Conservation (phyloP, 2,329 filamentous ascomycete genomes). For the Falciphora oryzae region DNA sequence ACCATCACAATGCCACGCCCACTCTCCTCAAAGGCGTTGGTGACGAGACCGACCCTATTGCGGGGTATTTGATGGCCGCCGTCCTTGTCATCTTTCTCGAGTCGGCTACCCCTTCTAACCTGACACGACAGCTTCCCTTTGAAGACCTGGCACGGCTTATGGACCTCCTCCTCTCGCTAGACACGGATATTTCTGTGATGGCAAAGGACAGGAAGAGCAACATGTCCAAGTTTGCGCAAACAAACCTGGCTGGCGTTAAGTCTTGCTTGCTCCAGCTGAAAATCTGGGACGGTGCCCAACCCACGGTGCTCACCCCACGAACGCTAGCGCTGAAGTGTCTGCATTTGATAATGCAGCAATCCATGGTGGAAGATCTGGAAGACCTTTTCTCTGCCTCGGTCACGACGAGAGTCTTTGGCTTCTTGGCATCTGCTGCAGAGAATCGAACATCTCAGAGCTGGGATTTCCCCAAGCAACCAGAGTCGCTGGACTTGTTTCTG, state of each 20-base stretch:
- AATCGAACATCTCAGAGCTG: slow-evolving; percentile 28
- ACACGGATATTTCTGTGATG: slow-evolving; percentile 53
- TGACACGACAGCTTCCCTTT: slow-evolving; percentile 49
- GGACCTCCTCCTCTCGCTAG: slow-evolving; percentile 43
- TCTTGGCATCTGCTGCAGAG: slow-evolving; percentile 32
- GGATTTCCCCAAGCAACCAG: slow-evolving; percentile 28
- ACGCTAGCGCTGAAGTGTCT: slow-evolving; percentile 58
- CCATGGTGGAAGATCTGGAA: slow-evolving; percentile 41
- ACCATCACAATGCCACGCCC: slow-evolving; percentile 63
- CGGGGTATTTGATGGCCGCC: slow-evolving; percentile 58
- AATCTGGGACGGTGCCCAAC: slow-evolving; percentile 52
- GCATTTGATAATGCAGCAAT: slow-evolving; percentile 48
- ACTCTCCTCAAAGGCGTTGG: slow-evolving; percentile 59
- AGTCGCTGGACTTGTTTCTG: slow-evolving; percentile 37
- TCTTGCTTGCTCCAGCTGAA: slow-evolving; percentile 43
- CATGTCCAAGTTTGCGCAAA: slow-evolving; percentile 59
- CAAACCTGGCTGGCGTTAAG: slow-evolving; percentile 49
- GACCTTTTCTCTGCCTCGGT: slow-evolving; percentile 44
- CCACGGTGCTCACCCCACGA: slow-evolving; percentile 50
- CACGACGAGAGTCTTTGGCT: slow-evolving; percentile 41
- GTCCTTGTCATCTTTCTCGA: slow-evolving; percentile 58
- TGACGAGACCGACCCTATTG: slow-evolving; percentile 53
- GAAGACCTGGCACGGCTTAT: slow-evolving; percentile 52
- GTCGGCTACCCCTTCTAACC: slow-evolving; percentile 53
- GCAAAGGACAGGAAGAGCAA: slow-evolving; percentile 61